Evolutionary conservation across 192 early-diverging fungal species (phyloP).

Genomic region (Radiomyces spectabilis): DNA sequence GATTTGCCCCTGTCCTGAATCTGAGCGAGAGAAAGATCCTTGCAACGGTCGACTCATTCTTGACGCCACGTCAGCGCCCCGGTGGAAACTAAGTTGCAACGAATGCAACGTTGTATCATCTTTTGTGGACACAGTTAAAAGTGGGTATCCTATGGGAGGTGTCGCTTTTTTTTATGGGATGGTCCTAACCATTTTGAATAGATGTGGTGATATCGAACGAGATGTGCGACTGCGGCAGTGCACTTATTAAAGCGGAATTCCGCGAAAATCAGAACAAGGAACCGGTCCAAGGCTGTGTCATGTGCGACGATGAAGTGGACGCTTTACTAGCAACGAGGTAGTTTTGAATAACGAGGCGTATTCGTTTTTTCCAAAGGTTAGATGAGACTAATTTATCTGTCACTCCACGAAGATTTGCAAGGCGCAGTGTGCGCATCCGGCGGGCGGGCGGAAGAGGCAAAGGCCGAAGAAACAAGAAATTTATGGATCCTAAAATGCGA

Average conservation of each 20-base stretch:
- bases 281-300: constrained; percentile 27
- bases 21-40: constrained; percentile 6
- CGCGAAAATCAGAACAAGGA: constrained; percentile 32
- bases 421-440: constrained; percentile 6
- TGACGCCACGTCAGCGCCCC: constrained; percentile 44
- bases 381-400: not conserved
- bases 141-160: constrained; percentile 10
- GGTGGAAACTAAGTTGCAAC: constrained; percentile 48
- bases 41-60: constrained; percentile 35
- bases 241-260: constrained; percentile 35
- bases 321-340: constrained; percentile 38
- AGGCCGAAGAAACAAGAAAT: constrained; percentile 8
- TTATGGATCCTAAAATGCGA: constrained; percentile 2
- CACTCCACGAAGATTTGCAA: constrained; percentile 18
- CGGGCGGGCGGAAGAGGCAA: constrained; percentile 8
- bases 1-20: constrained; percentile 33
- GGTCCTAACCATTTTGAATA: too few relatives aligned
- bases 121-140: constrained; percentile 35
- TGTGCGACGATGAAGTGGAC: constrained; percentile 41
- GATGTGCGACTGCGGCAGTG: constrained; percentile 33
- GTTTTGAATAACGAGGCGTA: not conserved
- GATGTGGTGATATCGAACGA: constrained; percentile 28
- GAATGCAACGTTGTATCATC: constrained; percentile 40
- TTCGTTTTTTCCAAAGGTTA: too few relatives aligned
- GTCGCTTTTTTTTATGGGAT: too few relatives aligned